A percentile compares a stretch with the other conserved stretches of the same genome.
Evolutionary conservation across 1,284 basidiomycete species (phyloP).

Genomic region (Anthracocystis setariae): DNA sequence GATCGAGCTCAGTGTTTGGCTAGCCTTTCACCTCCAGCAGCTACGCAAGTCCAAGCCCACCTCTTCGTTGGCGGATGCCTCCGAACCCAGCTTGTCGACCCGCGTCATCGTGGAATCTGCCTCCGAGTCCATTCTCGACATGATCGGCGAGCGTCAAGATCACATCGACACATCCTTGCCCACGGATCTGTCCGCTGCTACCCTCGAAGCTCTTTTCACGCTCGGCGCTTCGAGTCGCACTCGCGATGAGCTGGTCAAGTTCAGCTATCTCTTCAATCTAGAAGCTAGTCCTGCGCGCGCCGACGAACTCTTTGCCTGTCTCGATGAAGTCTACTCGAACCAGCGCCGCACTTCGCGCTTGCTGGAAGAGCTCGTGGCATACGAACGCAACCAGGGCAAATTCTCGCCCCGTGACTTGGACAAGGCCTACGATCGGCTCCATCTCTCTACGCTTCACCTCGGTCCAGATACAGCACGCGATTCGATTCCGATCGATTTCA

Average conservation of each 20-base stretch:
- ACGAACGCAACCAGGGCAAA: slow-evolving; percentile 41
- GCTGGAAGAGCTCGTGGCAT: slow-evolving; percentile 39
- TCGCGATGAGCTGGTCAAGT: slow-evolving; percentile 47
- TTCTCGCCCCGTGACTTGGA: slow-evolving; percentile 34
- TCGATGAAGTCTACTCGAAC: slow-evolving; percentile 26
- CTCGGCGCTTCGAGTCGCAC: slow-evolving; percentile 33
- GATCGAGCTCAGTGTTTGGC: slow-evolving; percentile 49
- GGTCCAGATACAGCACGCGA: slow-evolving; percentile 30
- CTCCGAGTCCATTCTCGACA: slow-evolving; percentile 20
- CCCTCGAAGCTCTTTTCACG: slow-evolving; percentile 23
- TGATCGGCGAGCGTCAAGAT: slow-evolving; percentile 27
- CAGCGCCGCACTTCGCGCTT: slow-evolving; percentile 36
- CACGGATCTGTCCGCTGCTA: slow-evolving; percentile 8
- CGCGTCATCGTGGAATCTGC: slow-evolving; percentile 9
- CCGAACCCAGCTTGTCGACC: slow-evolving; percentile 15
- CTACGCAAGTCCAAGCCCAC: slow-evolving; percentile 14
- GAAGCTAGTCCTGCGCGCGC: slow-evolving; percentile 17
- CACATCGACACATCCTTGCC: slow-evolving; percentile 24
- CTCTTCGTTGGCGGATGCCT: slow-evolving; percentile 6
- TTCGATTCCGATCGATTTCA: slow-evolving; percentile 34
- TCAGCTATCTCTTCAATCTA: slow-evolving; percentile 42
- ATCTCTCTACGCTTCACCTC: slow-evolving; percentile 25
- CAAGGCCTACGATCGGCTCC: slow-evolving; percentile 39
- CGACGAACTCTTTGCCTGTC: slow-evolving; percentile 26
- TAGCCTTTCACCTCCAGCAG: slow-evolving; percentile 22